These are phyloP conservation scores for Rhexocercosporidium sp. DNA, from an alignment of 2,329 filamentous ascomycete species.

Conservation along the genomic window DNA sequence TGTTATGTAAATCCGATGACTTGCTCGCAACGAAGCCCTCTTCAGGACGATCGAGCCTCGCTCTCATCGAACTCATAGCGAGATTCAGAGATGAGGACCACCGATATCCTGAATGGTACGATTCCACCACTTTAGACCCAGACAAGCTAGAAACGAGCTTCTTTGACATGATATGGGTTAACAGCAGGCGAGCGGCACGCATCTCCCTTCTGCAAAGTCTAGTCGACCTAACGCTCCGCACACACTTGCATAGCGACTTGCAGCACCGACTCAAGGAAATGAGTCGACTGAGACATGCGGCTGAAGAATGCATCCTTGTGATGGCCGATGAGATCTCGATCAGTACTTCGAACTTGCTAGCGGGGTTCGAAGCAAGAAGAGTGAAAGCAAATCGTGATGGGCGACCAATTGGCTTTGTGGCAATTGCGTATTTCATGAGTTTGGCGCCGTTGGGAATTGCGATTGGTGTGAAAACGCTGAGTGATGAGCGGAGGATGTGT, in stretches of 20 bases:
- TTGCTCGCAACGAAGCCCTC: background rate
- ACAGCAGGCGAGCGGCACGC: conserved; percentile 1
- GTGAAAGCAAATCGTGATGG: background rate
- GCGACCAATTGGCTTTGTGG: background rate
- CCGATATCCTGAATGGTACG: background rate
- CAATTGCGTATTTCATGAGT: conserved; percentile 5
- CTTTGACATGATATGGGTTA: background rate
- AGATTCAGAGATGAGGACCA: background rate
- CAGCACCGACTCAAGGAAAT: background rate
- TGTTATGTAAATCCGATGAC: background rate
- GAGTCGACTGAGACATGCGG: background rate
- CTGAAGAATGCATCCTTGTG: background rate
- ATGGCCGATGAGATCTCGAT: conserved; percentile 1
- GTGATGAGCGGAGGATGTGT: background rate
- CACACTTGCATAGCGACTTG: background rate
- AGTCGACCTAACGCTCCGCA: background rate
- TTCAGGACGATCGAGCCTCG: background rate
- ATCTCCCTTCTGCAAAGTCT: conserved; percentile 3
- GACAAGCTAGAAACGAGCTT: background rate
- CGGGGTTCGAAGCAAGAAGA: background rate
- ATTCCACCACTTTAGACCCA: background rate
- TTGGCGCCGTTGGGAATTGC: conserved; percentile 4
- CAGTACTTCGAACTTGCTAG: background rate
- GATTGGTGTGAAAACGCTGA: background rate
- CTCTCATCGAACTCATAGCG: background rate